Evolutionary conservation across 169 alveolate genomes (phyloP), one percentile per base, ranked within the genome.

Genomic region (Cryptosporidium sp.): DNA sequence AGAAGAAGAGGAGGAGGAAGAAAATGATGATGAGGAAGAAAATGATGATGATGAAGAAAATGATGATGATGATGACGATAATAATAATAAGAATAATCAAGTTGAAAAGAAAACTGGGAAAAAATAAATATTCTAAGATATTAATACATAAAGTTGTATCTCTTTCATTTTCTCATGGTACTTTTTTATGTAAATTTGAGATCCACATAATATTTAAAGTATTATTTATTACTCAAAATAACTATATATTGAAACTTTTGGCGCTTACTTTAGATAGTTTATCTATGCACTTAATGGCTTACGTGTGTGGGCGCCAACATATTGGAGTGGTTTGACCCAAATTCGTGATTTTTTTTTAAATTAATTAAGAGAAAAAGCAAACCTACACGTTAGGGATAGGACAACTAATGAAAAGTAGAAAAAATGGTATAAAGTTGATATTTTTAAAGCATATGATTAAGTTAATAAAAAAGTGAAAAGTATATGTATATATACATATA

Each of bases 1-100:
- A n/a, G 75, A 80, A 10, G 87, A 65, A 10, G 73, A 80, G 7
- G 73, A 80, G 4, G 87, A 60, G 14, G 73, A 80, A 10, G 75
- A 65, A 0, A 67, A 80, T 18, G 87, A 80, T 7, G 68, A 80
- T 4, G 89, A 80, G 18, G 75, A 62, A 9, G 75, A 80, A 0
- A 67, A 61, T 0, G 48, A 61, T 0, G 62, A 29, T 0, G 75
- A 61, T 0, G 67, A 31, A 31, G 69, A 39, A 3, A 68, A 80
- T 8, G 45, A 67, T 3, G 42, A 80, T 0, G 75, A 61, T 0
- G 23, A 62, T 9, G 48, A 29, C 0, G 69, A 62, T 44, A 51
- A 33, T 14, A 33, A 65, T 0, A n/a, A 80, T 26, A 39, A 62
- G 0, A n/a, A 80, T 26, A 65, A 14, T 18, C 14, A 14, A 31